Percentiles rank a stretch among this genome's conserved stretches.
Conservation (phyloP, 306 rosid species). For the Pterocarpus santalinus region DNA sequence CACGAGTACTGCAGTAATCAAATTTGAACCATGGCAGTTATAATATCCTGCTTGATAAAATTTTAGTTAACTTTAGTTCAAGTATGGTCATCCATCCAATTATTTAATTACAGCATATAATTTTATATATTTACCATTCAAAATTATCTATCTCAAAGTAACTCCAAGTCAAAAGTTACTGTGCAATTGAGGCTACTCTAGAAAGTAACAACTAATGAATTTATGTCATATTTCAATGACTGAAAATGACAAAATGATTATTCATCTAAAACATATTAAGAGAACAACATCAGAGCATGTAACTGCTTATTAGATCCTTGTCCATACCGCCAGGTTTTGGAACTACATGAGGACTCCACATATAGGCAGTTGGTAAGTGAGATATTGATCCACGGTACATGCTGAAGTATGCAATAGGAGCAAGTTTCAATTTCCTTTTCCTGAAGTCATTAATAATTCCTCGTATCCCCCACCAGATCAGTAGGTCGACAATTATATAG, state of each 20-base stretch:
- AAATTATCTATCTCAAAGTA: neutral
- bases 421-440: constrained; percentile 78
- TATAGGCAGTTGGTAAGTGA: constrained; percentile 89
- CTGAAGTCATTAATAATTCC: constrained; percentile 88
- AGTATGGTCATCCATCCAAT: neutral
- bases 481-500: constrained; percentile 76
- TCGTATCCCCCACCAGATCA: constrained; percentile 94
- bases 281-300: constrained; percentile 16
- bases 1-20: neutral
- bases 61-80: neutral
- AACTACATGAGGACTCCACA: constrained; percentile 95
- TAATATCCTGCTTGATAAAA: constrained; percentile 20
- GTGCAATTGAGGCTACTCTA: constrained; percentile 12
- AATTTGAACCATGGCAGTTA: constrained; percentile 7
- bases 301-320: constrained; percentile 21
- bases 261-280: neutral
- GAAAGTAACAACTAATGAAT: neutral
- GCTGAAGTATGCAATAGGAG: constrained; percentile 92
- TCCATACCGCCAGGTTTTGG: constrained; percentile 84
- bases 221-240: constrained; percentile 7
- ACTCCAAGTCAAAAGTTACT: constrained; percentile 21
- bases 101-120: constrained; percentile 5
- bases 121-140: constrained; percentile 13
- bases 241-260: neutral
- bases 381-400: constrained; percentile 85